phyloP scores from a whole-genome alignment of 1,139 yeast genomes.

The Pichia sp. region DNA sequence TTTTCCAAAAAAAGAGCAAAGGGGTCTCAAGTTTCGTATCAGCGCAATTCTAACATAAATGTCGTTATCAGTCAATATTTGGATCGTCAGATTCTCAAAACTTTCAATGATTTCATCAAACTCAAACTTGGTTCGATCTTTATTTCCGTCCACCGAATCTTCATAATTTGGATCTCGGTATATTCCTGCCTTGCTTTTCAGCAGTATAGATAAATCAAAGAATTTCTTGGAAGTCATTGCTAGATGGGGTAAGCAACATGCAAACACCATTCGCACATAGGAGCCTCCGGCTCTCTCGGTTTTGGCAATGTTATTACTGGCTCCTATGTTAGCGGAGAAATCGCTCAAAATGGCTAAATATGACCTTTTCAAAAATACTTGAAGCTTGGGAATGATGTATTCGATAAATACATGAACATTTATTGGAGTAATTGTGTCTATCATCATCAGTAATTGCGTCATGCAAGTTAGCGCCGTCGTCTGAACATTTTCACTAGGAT shows the following conservation, averaged over 20 bases:
- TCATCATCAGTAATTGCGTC: slow-evolving; percentile 55
- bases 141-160: slow-evolving; percentile 5
- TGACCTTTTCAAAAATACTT: slow-evolving; percentile 32
- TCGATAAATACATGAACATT: slow-evolving; percentile 74
- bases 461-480: slow-evolving; percentile 47
- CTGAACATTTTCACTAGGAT: slow-evolving; percentile 49
- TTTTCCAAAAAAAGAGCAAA: slow-evolving; percentile 78
- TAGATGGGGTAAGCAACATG: slow-evolving; percentile 62
- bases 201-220: slow-evolving; percentile 54
- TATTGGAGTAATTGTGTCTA: slow-evolving; percentile 64
- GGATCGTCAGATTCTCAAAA: slow-evolving; percentile 59
- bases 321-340: background rate
- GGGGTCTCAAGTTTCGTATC: slow-evolving; percentile 57
- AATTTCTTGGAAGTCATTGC: slow-evolving; percentile 58
- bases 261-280: slow-evolving; percentile 59
- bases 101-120: slow-evolving; percentile 28
- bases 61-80: slow-evolving; percentile 61
- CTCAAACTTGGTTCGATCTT: slow-evolving; percentile 25
- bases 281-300: slow-evolving; percentile 8
- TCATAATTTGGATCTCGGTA: slow-evolving; percentile 33
- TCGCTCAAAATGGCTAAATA: slow-evolving; percentile 11
- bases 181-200: slow-evolving; percentile 29
- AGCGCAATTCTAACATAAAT: slow-evolving; percentile 63
- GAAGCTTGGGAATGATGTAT: slow-evolving; percentile 68
- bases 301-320: background rate